Conservation (phyloP, 2,329 filamentous ascomycete species). For the Fusarium multiceps region DNA sequence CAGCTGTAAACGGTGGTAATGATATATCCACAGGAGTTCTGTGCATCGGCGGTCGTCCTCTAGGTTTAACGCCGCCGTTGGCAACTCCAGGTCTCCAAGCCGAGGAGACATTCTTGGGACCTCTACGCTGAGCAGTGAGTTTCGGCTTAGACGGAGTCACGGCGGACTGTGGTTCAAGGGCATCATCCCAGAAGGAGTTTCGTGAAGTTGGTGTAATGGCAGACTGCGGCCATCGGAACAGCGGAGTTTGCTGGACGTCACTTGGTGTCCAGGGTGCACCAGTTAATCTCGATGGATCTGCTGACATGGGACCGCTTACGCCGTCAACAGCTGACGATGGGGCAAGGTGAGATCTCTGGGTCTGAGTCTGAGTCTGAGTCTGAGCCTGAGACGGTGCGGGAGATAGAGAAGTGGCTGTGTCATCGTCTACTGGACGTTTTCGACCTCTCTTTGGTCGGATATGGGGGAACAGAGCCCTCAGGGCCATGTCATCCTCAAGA, state of each 20-base stretch:
- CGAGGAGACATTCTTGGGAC: constrained; percentile 86
- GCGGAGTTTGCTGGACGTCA: constrained; percentile 66
- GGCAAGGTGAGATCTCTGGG: constrained; percentile 72
- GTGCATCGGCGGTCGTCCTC: constrained; percentile 83
- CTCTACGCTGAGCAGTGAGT: constrained; percentile 67
- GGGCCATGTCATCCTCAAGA: constrained; percentile 87
- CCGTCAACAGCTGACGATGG: constrained; percentile 59
- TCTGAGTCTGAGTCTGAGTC: constrained; percentile 64
- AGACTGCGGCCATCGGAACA: constrained; percentile 79
- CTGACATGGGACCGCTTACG: constrained; percentile 60
- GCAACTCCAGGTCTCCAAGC: constrained; percentile 81
- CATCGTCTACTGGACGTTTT: constrained; percentile 72
- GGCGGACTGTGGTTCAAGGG: constrained; percentile 75
- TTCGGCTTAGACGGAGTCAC: constrained; percentile 73
- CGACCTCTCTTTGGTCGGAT: constrained; percentile 71
- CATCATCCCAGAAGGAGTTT: constrained; percentile 65
- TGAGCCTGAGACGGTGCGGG: constrained; percentile 49
- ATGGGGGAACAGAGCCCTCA: constrained; percentile 85
- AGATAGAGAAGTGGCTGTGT: constrained; percentile 55
- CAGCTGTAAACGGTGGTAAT: constrained; percentile 25
- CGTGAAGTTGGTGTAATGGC: constrained; percentile 76
- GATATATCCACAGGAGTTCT: constrained; percentile 65
- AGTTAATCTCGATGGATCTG: constrained; percentile 57
- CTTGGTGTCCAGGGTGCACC: constrained; percentile 48
- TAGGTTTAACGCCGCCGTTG: constrained; percentile 73